Conservation (phyloP, 306 rosid genomes). For the Citrullus amarus region DNA sequence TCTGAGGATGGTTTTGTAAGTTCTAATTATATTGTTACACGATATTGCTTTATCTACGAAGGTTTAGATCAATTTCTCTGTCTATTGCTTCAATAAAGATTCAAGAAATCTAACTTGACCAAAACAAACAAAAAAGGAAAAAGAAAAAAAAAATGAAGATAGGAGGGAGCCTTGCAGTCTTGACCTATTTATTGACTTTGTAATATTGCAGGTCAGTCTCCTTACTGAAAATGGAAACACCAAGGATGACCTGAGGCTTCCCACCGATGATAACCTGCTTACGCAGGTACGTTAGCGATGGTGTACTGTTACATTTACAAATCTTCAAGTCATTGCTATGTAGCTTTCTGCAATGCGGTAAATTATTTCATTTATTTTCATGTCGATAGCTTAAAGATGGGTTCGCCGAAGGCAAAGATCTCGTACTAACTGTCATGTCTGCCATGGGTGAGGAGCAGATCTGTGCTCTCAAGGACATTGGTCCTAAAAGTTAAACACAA, state of each 20-base stretch:
- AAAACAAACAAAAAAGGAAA: too few relatives aligned
- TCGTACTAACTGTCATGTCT: constrained; percentile 63
- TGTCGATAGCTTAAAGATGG: constrained; percentile 48
- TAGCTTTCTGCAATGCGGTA: not conserved
- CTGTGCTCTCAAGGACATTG: constrained; percentile 56
- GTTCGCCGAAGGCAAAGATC: constrained; percentile 66
- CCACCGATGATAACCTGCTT: constrained; percentile 54
- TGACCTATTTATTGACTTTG: constrained; percentile 5
- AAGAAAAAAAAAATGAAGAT: not conserved
- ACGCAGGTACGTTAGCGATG: constrained; percentile 28
- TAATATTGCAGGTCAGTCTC: constrained; percentile 46
- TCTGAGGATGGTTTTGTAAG: constrained; percentile 74
- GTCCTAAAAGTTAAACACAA: constrained; percentile 43
- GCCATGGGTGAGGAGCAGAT: constrained; percentile 82
- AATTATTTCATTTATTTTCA: not conserved
- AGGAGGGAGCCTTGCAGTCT: not conserved
- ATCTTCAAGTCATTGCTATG: not conserved
- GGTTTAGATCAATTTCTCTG: not conserved
- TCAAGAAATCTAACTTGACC: not conserved
- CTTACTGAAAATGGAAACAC: constrained; percentile 62
- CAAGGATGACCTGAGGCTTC: constrained; percentile 72
- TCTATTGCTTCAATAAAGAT: not conserved
- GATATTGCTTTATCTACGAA: not conserved
- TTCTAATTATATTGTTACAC: not conserved
- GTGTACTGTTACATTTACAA: not conserved